Base-by-base conservation (phyloP, 192 early-diverging fungal genomes). In the Dissophora ornata region DNA sequence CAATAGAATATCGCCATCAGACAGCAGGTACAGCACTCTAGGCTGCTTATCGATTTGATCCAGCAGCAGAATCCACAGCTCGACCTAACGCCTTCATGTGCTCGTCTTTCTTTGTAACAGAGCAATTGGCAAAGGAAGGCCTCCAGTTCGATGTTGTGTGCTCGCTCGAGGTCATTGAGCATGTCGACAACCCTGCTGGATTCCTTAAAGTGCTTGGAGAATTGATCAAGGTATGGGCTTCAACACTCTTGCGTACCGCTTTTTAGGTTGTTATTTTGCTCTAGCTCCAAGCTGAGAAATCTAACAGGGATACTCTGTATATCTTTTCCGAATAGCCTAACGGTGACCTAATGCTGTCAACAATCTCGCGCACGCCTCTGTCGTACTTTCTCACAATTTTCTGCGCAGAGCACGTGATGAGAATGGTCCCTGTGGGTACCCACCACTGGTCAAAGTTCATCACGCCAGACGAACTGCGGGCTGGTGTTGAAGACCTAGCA, bases 91-190 rank as follows among this genome's bases (percentile, higher is more conserved):
- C n/a, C n/a, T n/a, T n/a, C n/a, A n/a, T n/a, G n/a, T n/a, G n/a
- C n/a, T n/a, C n/a, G n/a, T n/a, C n/a, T 28, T 12, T 22, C 38
- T 30, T 41, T 54, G 15, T 49, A 70, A 92, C n/a, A n/a, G 93
- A 96, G 68, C 75, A 89, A 54, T 68, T 91, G 8, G 48, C 83
- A 11, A 81, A 67, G 15, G 69, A 84, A 16, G 77, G 62, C 32
- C 70, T 78, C 60, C 60, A 69, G 22, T 97, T 93, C 70, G 95
- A 97, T 79, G 82, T 86, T 16, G 94, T 98, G 10, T 87, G 87
- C 16, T 92, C 92, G 1, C 79, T 96, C 71, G 97, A 98, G 71
- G 93, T 97, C 28, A 90, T 97, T 49, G 97, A 98, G 81, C 96
- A 97, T 70, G 97, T 98, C 7, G 82, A 79, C 15, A 83, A 95